Conservation (phyloP, 176 grass and related monocot species). For the Paspalum notatum region DNA sequence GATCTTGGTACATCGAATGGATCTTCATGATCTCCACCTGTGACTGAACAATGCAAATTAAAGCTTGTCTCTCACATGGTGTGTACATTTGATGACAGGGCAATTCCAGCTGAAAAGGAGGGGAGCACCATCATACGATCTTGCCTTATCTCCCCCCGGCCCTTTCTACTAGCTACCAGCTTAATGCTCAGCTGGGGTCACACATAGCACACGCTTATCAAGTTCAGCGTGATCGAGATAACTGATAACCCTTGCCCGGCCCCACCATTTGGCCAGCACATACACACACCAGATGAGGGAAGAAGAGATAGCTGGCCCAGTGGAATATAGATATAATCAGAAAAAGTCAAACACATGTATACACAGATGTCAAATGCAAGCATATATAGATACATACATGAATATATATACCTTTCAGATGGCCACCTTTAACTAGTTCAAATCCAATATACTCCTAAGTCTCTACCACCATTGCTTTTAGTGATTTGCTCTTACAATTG, state of each 20-base stretch:
- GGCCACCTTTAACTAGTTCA: slow-evolving; percentile 21
- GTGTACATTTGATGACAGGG: slow-evolving; percentile 22
- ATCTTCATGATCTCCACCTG: slow-evolving; percentile 14
- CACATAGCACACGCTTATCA: slow-evolving; percentile 17
- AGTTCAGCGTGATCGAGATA: slow-evolving; percentile 19
- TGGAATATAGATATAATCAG: slow-evolving; percentile 20
- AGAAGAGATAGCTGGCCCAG: slow-evolving; percentile 18
- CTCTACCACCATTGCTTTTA: slow-evolving; percentile 26
- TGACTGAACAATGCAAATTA: background rate
- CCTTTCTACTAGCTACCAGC: slow-evolving; percentile 13
- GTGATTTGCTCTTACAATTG: slow-evolving; percentile 23
- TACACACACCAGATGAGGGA: background rate
- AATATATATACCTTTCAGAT: background rate
- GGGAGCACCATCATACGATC: slow-evolving; percentile 25
- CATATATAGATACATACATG: background rate
- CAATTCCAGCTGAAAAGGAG: slow-evolving; percentile 29
- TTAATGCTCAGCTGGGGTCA: slow-evolving; percentile 40
- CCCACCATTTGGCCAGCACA: slow-evolving; percentile 24
- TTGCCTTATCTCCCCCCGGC: slow-evolving; percentile 28
- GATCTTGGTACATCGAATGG: slow-evolving; percentile 20
- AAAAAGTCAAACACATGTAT: slow-evolving; percentile 30
- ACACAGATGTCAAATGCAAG: slow-evolving; percentile 34
- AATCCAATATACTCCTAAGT: slow-evolving; percentile 25
- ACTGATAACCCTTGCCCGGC: slow-evolving; percentile 25
- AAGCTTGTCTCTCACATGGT: slow-evolving; percentile 22